These are phyloP conservation scores for Podaxis sp. DNA, from an alignment of 768 basidiomycete genomes.

Conservation along the genomic window DNA sequence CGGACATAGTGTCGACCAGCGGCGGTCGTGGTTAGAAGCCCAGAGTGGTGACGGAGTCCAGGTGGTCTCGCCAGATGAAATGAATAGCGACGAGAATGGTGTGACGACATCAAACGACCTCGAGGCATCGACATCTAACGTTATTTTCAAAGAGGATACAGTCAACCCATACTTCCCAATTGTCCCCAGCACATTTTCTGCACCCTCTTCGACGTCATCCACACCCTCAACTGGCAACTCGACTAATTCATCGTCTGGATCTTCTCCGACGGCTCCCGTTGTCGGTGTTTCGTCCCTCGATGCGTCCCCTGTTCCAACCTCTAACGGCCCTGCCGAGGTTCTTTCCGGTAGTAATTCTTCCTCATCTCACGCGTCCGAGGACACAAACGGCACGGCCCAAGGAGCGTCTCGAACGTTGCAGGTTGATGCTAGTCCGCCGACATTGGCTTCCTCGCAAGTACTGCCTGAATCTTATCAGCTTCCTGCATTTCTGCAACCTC, in stretches of 20 bases:
- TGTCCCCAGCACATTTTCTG: constrained; percentile 22
- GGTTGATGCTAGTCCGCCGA: neutral
- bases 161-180: constrained; percentile 58
- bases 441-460: neutral
- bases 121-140: constrained; percentile 11
- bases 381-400: neutral
- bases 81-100: constrained; percentile 18
- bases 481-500: neutral
- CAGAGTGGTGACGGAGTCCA: constrained; percentile 18
- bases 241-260: constrained; percentile 8
- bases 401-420: neutral
- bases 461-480: neutral
- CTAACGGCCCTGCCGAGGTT: neutral
- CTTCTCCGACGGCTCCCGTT: constrained; percentile 5
- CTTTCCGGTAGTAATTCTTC: neutral
- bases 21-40: constrained; percentile 9
- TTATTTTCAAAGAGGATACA: constrained; percentile 17
- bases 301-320: neutral
- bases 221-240: constrained; percentile 11
- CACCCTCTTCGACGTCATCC: constrained; percentile 15
- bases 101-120: constrained; percentile 13
- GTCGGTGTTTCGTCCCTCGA: neutral
- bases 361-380: neutral
- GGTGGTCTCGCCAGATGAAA: constrained; percentile 17
- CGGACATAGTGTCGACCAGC: constrained; percentile 8